Evolutionary conservation across 805 yeast genomes (phyloP), one percentile per base, ranked within the genome.

Genomic region (Zygoascus bituminiphila): DNA sequence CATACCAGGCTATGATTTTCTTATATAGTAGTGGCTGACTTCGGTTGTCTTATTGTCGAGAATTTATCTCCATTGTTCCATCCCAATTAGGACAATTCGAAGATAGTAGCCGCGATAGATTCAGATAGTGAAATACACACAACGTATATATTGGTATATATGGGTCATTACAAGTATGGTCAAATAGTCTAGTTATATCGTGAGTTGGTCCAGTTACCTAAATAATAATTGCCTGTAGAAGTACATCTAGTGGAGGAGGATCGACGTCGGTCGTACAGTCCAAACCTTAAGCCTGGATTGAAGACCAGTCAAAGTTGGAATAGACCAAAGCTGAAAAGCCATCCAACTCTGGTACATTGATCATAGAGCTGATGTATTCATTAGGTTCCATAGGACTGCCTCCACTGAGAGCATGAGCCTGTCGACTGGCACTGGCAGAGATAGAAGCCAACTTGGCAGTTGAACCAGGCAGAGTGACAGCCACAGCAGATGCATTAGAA

Each of bases 241-340:
- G n/a, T n/a, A n/a, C n/a, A n/a, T n/a, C n/a, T n/a, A n/a, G n/a
- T n/a, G n/a, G n/a, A n/a, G n/a, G n/a, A n/a, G n/a, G n/a, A n/a
- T n/a, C n/a, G n/a, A n/a, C n/a, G n/a, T n/a, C n/a, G n/a, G n/a
- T n/a, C n/a, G n/a, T n/a, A n/a, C n/a, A n/a, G n/a, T n/a, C n/a
- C n/a, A n/a, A n/a, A n/a, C n/a, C n/a, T 20, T 36, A 19, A 20
- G 21, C 39, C 39, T 36, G 39, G 17, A 51, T 42, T 19, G 35
- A 44, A 26, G 49, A 29, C 58, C 59, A 55, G 33, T 56, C 54
- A 56, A 84, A 86, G 59, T 88, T 88, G 17, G 95, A 83, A 64
- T 89, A 89, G 7, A 89, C 89, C 55, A 88, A 75, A 4, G 97
- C 97, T 66, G 95, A 82, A 56, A 89, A 74, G 51, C 88, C 96